These are phyloP conservation scores for Ramalina peruviana DNA, from an alignment of 495 filamentous ascomycete species.

Conservation along the genomic window DNA sequence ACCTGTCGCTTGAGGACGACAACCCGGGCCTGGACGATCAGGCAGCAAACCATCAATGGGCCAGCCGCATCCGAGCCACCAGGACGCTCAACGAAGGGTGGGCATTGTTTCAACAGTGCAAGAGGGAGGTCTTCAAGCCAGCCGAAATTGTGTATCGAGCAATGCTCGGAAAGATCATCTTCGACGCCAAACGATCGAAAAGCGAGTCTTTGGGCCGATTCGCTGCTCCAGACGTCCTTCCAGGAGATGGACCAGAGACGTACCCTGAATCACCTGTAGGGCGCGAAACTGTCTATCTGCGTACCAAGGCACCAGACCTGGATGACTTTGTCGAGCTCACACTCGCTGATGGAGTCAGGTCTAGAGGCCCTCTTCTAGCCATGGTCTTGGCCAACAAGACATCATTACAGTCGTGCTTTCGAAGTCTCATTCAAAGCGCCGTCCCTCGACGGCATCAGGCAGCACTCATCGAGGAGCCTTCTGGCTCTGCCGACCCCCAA, in stretches of 20 bases:
- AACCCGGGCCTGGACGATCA: conserved; percentile 36
- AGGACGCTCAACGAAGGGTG: conserved; percentile 59
- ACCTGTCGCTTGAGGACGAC: background rate
- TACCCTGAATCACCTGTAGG: conserved; percentile 40
- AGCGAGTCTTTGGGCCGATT: background rate
- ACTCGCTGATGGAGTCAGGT: conserved; percentile 30
- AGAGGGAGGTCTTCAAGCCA: conserved; percentile 9
- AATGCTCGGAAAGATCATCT: conserved; percentile 48
- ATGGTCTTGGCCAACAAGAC: conserved; percentile 33
- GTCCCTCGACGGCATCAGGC: conserved; percentile 23
- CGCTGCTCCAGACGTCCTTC: conserved; percentile 20
- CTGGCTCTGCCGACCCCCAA: conserved; percentile 9
- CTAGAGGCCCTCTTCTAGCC: conserved; percentile 29
- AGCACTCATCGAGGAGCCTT: conserved; percentile 21
- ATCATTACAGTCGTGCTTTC: conserved; percentile 25
- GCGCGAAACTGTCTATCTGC: conserved; percentile 43
- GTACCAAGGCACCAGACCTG: conserved; percentile 37
- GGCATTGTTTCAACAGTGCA: conserved; percentile 43
- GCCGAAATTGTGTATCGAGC: conserved; percentile 31
- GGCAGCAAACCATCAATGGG: conserved; percentile 57
- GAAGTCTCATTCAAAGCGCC: conserved; percentile 27
- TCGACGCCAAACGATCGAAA: conserved; percentile 21
- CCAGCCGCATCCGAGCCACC: conserved; percentile 47
- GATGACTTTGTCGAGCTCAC: conserved; percentile 42
- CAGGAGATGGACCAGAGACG: conserved; percentile 49